Evolutionary conservation across 2,329 filamentous ascomycete species (phyloP).

Genomic region (Macrophomina phaseolina): DNA sequence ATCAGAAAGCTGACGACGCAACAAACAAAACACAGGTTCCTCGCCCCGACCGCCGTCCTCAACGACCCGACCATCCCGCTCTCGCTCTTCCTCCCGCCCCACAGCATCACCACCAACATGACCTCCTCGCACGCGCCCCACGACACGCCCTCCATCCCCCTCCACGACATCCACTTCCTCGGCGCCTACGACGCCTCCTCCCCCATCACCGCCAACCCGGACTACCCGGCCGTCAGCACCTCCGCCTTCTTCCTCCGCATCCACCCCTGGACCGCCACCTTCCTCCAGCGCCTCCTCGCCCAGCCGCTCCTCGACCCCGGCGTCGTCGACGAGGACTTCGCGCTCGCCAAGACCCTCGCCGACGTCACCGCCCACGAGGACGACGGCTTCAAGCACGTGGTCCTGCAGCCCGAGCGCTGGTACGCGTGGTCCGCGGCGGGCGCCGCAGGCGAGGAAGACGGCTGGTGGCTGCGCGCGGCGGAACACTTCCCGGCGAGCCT

Average conservation of each 20-base stretch:
- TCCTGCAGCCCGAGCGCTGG: slow-evolving; percentile 23
- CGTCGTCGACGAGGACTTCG: slow-evolving; percentile 43
- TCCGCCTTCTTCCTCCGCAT: slow-evolving; percentile 41
- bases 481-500: slow-evolving; percentile 34
- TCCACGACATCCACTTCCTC: slow-evolving; percentile 36
- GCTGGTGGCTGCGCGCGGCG: slow-evolving; percentile 12
- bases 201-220: slow-evolving; percentile 32
- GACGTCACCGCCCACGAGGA: not conserved
- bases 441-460: slow-evolving; percentile 12
- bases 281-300: slow-evolving; percentile 32
- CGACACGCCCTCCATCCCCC: slow-evolving; percentile 27
- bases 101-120: slow-evolving; percentile 35
- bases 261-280: slow-evolving; percentile 32
- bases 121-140: slow-evolving; percentile 40
- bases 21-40: slow-evolving; percentile 31
- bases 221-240: slow-evolving; percentile 33
- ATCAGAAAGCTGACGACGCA: not conserved
- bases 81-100: slow-evolving; percentile 41
- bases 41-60: slow-evolving; percentile 37
- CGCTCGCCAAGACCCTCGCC: slow-evolving; percentile 46
- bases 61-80: slow-evolving; percentile 39
- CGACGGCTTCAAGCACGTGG: slow-evolving; percentile 2
- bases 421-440: slow-evolving; percentile 27
- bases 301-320: slow-evolving; percentile 32
- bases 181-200: slow-evolving; percentile 35